Evolutionary conservation across 2,329 filamentous ascomycete species (phyloP).

Genomic region (Aspergillus fumigatus): DNA sequence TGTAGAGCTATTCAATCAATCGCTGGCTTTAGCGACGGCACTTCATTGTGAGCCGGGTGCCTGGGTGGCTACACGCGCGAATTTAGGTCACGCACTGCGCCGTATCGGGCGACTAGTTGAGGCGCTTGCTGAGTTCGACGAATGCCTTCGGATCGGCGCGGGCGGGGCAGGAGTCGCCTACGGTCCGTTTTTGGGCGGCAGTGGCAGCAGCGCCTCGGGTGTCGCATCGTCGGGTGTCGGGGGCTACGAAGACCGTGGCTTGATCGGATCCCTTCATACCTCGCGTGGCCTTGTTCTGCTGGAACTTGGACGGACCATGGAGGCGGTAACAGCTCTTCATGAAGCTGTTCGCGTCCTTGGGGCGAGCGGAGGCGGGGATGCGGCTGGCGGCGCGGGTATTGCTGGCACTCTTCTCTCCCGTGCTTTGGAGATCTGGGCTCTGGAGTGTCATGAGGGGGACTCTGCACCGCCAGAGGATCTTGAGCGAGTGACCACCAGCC

Average conservation of each 20-base stretch:
- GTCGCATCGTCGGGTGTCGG: constrained; percentile 39
- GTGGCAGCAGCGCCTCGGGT: constrained; percentile 29
- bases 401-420: constrained; percentile 43
- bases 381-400: constrained; percentile 44
- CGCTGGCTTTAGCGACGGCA: constrained; percentile 71
- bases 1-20: constrained; percentile 69
- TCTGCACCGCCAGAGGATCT: constrained; percentile 14
- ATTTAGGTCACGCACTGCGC: constrained; percentile 83
- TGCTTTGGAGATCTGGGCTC: constrained; percentile 44
- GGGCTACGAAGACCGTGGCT: constrained; percentile 44
- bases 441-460: constrained; percentile 33
- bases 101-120: constrained; percentile 64
- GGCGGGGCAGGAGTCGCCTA: constrained; percentile 76
- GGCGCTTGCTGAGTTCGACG: constrained; percentile 76
- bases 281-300: constrained; percentile 73
- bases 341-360: constrained; percentile 54
- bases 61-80: constrained; percentile 79
- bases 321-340: constrained; percentile 77
- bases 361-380: constrained; percentile 43
- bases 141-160: constrained; percentile 72
- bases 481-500: constrained; percentile 13
- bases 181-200: constrained; percentile 54
- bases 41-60: constrained; percentile 78
- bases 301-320: constrained; percentile 67
- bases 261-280: constrained; percentile 44